A percentile compares a stretch with the other conserved stretches of the same genome.
Conservation (phyloP, 352 stramenopile species). For the Nothophytophthora sp. region DNA sequence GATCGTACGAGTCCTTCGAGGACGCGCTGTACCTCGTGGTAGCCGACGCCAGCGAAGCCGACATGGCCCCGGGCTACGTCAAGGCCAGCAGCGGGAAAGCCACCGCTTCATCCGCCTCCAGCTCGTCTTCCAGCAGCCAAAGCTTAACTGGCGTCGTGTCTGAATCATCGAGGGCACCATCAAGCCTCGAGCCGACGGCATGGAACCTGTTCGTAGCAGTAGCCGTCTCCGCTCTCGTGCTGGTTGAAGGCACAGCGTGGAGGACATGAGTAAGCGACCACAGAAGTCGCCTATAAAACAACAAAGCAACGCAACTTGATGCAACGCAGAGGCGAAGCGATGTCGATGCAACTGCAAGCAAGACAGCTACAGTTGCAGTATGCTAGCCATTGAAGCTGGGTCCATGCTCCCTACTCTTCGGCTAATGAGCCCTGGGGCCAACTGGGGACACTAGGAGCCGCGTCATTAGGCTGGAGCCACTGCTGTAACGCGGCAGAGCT, state of each 20-base stretch:
- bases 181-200: constrained; percentile 3
- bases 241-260: constrained; percentile 2
- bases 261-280: too few species aligned
- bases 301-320: too few species aligned
- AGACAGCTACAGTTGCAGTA: too few species aligned
- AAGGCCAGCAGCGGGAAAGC: constrained; percentile 4
- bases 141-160: not conserved
- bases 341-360: too few species aligned
- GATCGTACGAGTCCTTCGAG: constrained; percentile 29
- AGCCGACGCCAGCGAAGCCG: constrained; percentile 15
- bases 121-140: constrained; percentile 6
- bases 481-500: too few species aligned
- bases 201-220: constrained; percentile 24
- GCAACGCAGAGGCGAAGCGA: too few species aligned
- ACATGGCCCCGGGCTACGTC: constrained; percentile 17
- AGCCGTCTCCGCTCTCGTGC: constrained; percentile 8
- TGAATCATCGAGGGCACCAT: constrained; percentile 11
- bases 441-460: too few species aligned
- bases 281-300: too few species aligned
- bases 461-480: too few species aligned
- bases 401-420: too few species aligned
- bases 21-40: constrained; percentile 26
- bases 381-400: too few species aligned
- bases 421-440: too few species aligned
- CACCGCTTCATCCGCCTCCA: not conserved